phyloP scores from a whole-genome alignment of 768 basidiomycete species.

The Leccinum uliginosum region DNA sequence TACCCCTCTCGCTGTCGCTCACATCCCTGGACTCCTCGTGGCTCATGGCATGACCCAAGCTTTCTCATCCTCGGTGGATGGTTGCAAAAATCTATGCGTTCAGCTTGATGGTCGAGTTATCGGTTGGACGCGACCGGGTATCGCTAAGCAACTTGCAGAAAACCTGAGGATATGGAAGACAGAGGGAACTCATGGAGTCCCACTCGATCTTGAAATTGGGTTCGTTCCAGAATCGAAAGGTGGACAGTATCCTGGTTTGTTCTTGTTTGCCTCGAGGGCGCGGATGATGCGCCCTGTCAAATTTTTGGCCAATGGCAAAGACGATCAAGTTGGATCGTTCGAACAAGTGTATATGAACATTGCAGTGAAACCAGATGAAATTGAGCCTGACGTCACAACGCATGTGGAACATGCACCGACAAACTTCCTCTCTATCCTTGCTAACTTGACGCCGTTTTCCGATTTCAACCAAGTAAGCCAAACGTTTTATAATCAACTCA shows the following conservation, averaged over 20 bases:
- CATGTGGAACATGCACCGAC: conserved; percentile 95
- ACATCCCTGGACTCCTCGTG: conserved; percentile 77
- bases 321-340: conserved; percentile 92
- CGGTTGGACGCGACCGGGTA: conserved; percentile 79
- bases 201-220: conserved; percentile 93
- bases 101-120: conserved; percentile 96
- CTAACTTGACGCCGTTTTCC: conserved; percentile 97
- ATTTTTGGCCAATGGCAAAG: conserved; percentile 76
- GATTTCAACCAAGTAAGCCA: conserved; percentile 92
- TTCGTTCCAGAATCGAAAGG: conserved; percentile 84
- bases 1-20: conserved; percentile 61
- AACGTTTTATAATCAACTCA: not conserved
- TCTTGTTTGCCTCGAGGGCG: conserved; percentile 79
- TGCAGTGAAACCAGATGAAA: conserved; percentile 84
- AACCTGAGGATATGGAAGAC: conserved; percentile 94
- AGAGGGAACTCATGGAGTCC: conserved; percentile 73
- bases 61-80: conserved; percentile 77
- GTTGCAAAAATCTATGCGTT: conserved; percentile 75
- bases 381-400: conserved; percentile 69
- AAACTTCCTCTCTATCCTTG: conserved; percentile 93
- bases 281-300: conserved; percentile 99
- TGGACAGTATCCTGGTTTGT: conserved; percentile 96
- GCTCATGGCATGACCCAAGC: conserved; percentile 93
- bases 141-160: conserved; percentile 77
- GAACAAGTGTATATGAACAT: conserved; percentile 99